Conservation (phyloP, 106 monocot genomes). For the Chionographis japonica region DNA sequence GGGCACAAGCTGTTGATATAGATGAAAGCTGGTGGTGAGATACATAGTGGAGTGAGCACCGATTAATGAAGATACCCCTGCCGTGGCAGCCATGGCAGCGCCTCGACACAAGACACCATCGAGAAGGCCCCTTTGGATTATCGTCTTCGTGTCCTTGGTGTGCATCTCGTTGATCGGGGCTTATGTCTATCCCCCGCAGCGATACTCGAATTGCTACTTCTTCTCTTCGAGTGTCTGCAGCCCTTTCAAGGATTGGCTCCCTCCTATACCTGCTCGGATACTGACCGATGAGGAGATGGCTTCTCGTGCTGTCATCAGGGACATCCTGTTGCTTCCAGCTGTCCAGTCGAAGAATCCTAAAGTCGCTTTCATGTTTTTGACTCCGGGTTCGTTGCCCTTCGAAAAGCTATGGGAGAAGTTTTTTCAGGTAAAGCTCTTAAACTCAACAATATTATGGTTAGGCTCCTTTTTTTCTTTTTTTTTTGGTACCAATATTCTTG, state of each 20-base stretch:
- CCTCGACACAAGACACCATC: slow-evolving; percentile 1
- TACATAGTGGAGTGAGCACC: too few species aligned
- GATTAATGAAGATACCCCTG: too few species aligned
- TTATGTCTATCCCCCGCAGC: slow-evolving; percentile 53
- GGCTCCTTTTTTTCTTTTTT: background rate
- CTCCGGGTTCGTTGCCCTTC: slow-evolving; percentile 84
- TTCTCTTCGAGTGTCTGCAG: slow-evolving; percentile 59
- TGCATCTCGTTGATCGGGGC: slow-evolving; percentile 64
- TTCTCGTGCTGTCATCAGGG: slow-evolving; percentile 46
- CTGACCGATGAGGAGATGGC: slow-evolving; percentile 79
- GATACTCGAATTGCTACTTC: slow-evolving; percentile 58
- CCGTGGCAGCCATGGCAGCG: too few species aligned
- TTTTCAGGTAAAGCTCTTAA: slow-evolving; percentile 46
- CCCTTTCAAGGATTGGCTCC: slow-evolving; percentile 79
- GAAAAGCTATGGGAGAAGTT: slow-evolving; percentile 93
- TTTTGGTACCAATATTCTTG: background rate
- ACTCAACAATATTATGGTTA: background rate
- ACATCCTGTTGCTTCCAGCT: slow-evolving; percentile 46
- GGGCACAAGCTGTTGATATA: too few species aligned
- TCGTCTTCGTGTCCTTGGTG: slow-evolving; percentile 52
- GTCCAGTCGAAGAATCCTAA: slow-evolving; percentile 46
- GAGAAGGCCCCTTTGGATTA: slow-evolving; percentile 74
- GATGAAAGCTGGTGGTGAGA: too few species aligned
- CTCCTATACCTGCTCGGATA: slow-evolving; percentile 37
- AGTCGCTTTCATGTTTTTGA: slow-evolving; percentile 95